These are phyloP conservation scores for Exophiala dermatitidis DNA, from an alignment of 2,329 filamentous ascomycete species.

Conservation along the genomic window DNA sequence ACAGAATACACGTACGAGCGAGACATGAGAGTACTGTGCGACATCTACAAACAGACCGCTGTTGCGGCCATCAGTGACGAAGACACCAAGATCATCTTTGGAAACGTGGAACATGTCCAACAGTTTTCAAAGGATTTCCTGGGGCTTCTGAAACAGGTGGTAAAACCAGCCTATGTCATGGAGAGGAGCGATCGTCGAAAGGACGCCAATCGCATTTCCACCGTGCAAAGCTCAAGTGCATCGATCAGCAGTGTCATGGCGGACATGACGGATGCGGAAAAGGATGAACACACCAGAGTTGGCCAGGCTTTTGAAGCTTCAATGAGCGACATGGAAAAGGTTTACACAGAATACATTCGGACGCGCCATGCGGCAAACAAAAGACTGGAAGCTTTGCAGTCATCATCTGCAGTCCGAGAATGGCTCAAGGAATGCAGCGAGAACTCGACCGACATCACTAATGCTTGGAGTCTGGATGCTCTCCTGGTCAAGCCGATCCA, in stretches of 20 bases:
- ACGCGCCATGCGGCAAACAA: conserved; percentile 60
- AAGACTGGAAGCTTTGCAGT: conserved; percentile 49
- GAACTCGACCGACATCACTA: conserved; percentile 84
- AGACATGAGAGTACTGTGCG: conserved; percentile 94
- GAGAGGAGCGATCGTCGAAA: conserved; percentile 48
- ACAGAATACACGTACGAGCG: conserved; percentile 86
- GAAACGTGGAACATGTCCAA: conserved; percentile 86
- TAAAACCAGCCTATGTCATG: conserved; percentile 69
- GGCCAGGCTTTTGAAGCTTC: conserved; percentile 53
- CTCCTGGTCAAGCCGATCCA: conserved; percentile 97
- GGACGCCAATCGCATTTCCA: conserved; percentile 44
- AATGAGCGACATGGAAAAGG: conserved; percentile 54
- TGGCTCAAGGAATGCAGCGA: conserved; percentile 93
- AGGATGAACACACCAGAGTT: conserved; percentile 52
- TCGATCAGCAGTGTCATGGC: conserved; percentile 30
- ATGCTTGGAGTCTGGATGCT: conserved; percentile 90
- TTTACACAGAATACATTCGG: conserved; percentile 58
- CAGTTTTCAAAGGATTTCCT: conserved; percentile 76
- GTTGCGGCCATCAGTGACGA: conserved; percentile 70
- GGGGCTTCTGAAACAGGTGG: conserved; percentile 70
- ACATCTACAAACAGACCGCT: conserved; percentile 94
- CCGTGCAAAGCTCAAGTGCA: conserved; percentile 39
- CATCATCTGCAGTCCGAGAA: conserved; percentile 57
- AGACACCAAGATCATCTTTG: conserved; percentile 84
- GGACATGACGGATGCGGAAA: conserved; percentile 44